Base-by-base conservation (phyloP, 2,329 filamentous ascomycete genomes). In the Ophiostoma australiae region DNA sequence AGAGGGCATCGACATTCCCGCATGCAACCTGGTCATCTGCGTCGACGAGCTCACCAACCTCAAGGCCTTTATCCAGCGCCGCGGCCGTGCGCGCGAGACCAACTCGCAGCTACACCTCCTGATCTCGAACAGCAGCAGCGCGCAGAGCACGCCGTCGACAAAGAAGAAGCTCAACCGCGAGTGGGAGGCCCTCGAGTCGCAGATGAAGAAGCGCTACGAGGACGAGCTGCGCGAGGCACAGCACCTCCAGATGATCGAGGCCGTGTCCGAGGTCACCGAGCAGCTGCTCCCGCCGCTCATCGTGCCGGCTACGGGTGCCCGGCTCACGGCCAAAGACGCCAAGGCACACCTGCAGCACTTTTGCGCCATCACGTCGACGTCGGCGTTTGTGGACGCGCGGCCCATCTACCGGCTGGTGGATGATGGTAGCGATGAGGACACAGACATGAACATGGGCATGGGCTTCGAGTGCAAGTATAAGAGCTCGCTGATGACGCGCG, bases 331-430 rank as follows among this genome's bases (percentile, higher is more conserved):
- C 1, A 86, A 91, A 52, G 91, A 91, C 74, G 91, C 92, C 0
- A 87, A 90, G 67, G 79, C 84, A n/a, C 93, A 95, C 78, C 84
- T 98, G 1, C 83, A 91, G 67, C 92, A 97, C 78, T 96, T 97
- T 75, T 97, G 94, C 78, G 81, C 83, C 0, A 84, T 85, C 0
- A 78, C 93, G 0, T 84, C 86, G 0, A 80, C 81, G 0, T 82
- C 81, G 0, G 84, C 86, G 35, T 92, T 89, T 76, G 83, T 89
- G 7, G 87, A 93, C 74, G 81, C 81, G 23, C 82, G 85, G 1
- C 93, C 94, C 0, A 86, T 91, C 68, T 97, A 82, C 3, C 77
- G 82, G n/a, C 75, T 69, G 13, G 58, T 48, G 4, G 31, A 17
- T 8, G n/a, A 55, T 10, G 31, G 23, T n/a, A 69, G 58, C 15